Evolutionary conservation across 2,329 filamentous ascomycete genomes (phyloP), one percentile per base, ranked within the genome.

Genomic region (Fusarium sp.): DNA sequence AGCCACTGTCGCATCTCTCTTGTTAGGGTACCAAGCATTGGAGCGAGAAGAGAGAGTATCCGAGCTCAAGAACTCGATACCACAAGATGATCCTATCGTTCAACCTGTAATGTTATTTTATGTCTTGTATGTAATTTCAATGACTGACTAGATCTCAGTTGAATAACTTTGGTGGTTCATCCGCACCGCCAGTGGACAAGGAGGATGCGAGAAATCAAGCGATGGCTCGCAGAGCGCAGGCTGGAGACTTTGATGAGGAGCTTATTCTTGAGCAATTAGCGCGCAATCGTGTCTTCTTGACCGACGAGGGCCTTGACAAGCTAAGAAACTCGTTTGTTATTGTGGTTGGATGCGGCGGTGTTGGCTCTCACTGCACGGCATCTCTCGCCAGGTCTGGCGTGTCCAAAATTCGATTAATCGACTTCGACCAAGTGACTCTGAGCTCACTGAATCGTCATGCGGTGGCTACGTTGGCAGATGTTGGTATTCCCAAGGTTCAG

Each of bases 381-480:
- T 89, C 95, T 4, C 86, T 99, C 27, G 90, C 92, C 6, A 88
- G 95, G 27, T 97, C 93, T 0, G 95, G 95, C 29, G 92, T 96
- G 38, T 88, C 90, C n/a, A 89, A 88, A 68, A 83, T 99, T 50
- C 88, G 95, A 1, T 84, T 99, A 33, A 87, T 99, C 66, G 95
- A 99, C 76, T 99, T 99, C 73, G 95, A 99, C 74, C 95, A 99
- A 81, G 94, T 99, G 31, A 96, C 93, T 0, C 82, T 99, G 39
- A 96, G 92, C 63, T 97, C 93, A 4, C 80, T 99, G 50, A 99
- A 99, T 75, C 83, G 95, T n/a, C 95, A 99, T 76, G 93, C 95
- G 9, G 89, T 99, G 1, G 95, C 95, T 6, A 98, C 94, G 0
- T 82, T 98, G 7, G 91, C 92, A 14, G 95, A 99, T 71, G 95